Evolutionary conservation across 1,284 basidiomycete genomes (phyloP).

Genomic region (Polyporus tsugae): DNA sequence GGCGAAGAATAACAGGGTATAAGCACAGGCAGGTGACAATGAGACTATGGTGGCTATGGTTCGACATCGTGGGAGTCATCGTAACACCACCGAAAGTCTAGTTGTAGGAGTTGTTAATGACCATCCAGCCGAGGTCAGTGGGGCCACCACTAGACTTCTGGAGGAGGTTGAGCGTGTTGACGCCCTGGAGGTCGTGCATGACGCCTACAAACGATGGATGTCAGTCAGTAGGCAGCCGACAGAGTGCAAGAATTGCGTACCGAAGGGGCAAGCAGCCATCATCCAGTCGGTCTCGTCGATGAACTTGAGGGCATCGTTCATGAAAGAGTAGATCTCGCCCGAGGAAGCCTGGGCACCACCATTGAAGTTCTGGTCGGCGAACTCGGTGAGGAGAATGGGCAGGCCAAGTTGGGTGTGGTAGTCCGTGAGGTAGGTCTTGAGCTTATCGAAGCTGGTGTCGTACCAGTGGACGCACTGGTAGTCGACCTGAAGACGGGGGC

Average conservation of each 20-base stretch:
- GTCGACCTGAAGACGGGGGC: conserved; percentile 52
- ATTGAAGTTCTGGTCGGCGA: conserved; percentile 76
- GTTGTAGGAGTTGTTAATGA: conserved; percentile 41
- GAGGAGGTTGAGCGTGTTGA: conserved; percentile 70
- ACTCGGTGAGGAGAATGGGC: conserved; percentile 74
- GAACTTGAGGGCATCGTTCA: conserved; percentile 60
- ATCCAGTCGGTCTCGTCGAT: conserved; percentile 66
- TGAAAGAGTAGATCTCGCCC: conserved; percentile 64
- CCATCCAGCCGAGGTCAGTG: conserved; percentile 55
- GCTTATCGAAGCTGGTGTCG: conserved; percentile 54
- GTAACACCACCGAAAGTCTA: conserved; percentile 9
- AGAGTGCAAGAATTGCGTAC: conserved; percentile 47
- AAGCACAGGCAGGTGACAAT: conserved; percentile 22
- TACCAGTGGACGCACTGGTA: conserved; percentile 68
- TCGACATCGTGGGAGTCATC: conserved; percentile 5
- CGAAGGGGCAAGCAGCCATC: conserved; percentile 73
- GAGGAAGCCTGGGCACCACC: conserved; percentile 60
- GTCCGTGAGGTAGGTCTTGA: conserved; percentile 59
- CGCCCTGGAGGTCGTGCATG: conserved; percentile 74
- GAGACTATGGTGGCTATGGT: conserved; percentile 10
- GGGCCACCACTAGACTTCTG: conserved; percentile 52
- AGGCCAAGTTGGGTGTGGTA: conserved; percentile 51
- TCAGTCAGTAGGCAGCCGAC: not conserved
- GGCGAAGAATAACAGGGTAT: conserved; percentile 33
- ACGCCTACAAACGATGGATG: conserved; percentile 51